phyloP scores from a whole-genome alignment of 805 yeast species.

The Metschnikowia gelsemii region DNA sequence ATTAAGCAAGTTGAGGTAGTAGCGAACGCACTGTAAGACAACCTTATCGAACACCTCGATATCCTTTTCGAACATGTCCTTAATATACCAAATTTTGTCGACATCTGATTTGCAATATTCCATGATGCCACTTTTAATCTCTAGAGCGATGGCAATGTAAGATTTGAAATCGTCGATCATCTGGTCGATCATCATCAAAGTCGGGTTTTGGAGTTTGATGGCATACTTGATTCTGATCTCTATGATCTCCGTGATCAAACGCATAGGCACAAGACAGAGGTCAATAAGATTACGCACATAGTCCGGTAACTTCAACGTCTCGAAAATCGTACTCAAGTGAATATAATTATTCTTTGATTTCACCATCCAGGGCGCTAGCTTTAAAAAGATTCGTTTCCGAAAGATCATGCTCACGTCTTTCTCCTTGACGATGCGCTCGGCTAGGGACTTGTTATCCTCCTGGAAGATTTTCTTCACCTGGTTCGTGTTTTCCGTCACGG shows the following conservation, averaged over 20 bases:
- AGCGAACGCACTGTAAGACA: conserved; percentile 70
- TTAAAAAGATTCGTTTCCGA: conserved; percentile 62
- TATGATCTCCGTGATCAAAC: conserved; percentile 75
- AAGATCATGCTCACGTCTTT: conserved; percentile 73
- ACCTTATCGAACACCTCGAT: conserved; percentile 55
- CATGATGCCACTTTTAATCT: conserved; percentile 63
- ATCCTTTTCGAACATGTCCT: conserved; percentile 59
- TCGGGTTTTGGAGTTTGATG: conserved; percentile 73
- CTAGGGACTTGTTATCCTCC: conserved; percentile 66
- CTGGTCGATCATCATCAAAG: conserved; percentile 95
- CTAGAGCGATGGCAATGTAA: conserved; percentile 72
- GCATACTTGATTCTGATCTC: conserved; percentile 75
- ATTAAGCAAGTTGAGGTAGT: conserved; percentile 67
- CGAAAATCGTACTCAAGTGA: conserved; percentile 58
- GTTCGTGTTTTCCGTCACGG: conserved; percentile 3
- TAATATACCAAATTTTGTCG: conserved; percentile 68
- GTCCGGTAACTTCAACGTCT: conserved; percentile 70
- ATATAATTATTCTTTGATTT: conserved; percentile 76
- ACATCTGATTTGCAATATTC: conserved; percentile 55
- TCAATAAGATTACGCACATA: conserved; percentile 63
- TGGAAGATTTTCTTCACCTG: conserved; percentile 42
- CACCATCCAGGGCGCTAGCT: conserved; percentile 76
- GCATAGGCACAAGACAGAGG: conserved; percentile 73
- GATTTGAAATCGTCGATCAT: conserved; percentile 81
- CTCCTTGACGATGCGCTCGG: conserved; percentile 79